Evolutionary conservation across 495 filamentous ascomycete species (phyloP).

Genomic region (Ramalina peruviana): DNA sequence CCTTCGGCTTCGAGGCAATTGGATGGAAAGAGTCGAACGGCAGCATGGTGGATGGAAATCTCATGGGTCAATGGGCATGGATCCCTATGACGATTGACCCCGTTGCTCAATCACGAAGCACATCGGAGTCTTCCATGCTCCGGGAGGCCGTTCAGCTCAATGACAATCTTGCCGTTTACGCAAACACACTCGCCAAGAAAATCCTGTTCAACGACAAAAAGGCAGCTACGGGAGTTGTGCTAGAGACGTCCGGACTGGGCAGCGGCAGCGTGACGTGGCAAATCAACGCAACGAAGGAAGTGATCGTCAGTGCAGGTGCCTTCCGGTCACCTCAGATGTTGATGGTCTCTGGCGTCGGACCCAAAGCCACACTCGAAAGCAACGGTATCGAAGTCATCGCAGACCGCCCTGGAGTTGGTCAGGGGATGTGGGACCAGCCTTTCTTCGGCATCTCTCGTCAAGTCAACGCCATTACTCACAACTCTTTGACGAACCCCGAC

Average conservation of each 20-base stretch:
- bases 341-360: slow-evolving; percentile 40
- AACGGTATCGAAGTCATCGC: slow-evolving; percentile 28
- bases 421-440: slow-evolving; percentile 16
- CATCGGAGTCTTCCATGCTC: slow-evolving; percentile 21
- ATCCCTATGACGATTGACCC: slow-evolving; percentile 17
- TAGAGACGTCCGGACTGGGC: slow-evolving; percentile 17
- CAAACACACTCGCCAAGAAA: slow-evolving; percentile 24
- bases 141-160: neutral
- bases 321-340: slow-evolving; percentile 38
- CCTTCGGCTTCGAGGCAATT: slow-evolving; percentile 20
- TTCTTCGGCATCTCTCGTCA: neutral
- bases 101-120: neutral
- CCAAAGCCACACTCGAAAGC: slow-evolving; percentile 21
- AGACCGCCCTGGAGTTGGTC: slow-evolving; percentile 34
- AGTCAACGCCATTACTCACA: neutral
- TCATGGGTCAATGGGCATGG: slow-evolving; percentile 14
- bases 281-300: slow-evolving; percentile 33
- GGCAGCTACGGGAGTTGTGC: slow-evolving; percentile 31
- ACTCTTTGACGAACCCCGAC: neutral
- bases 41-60: slow-evolving; percentile 22
- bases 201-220: slow-evolving; percentile 32
- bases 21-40: slow-evolving; percentile 19
- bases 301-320: slow-evolving; percentile 40
- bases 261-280: slow-evolving; percentile 19
- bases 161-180: slow-evolving; percentile 22